These are phyloP conservation scores for Barnettozyma vustinii DNA, from an alignment of 805 yeast species.

Conservation along the genomic window DNA sequence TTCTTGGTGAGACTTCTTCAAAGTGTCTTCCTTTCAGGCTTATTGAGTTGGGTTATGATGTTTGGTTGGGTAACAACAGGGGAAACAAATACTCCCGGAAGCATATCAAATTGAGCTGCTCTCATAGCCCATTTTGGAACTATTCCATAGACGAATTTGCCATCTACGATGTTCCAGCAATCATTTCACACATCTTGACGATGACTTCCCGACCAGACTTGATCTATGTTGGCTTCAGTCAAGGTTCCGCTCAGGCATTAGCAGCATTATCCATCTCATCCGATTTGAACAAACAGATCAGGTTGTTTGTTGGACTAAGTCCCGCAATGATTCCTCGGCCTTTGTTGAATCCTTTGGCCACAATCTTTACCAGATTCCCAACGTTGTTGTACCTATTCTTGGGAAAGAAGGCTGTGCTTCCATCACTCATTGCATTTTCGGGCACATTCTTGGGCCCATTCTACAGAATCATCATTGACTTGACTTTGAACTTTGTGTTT, in stretches of 20 bases:
- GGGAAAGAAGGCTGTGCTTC: constrained; percentile 68
- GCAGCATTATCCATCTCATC: constrained; percentile 75
- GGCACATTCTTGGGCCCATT: constrained; percentile 71
- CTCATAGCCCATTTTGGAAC: constrained; percentile 65
- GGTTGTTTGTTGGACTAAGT: constrained; percentile 70
- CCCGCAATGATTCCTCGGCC: constrained; percentile 95
- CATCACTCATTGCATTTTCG: constrained; percentile 75
- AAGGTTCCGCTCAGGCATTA: constrained; percentile 91
- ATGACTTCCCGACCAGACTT: constrained; percentile 49
- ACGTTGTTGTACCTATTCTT: constrained; percentile 65
- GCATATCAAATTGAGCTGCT: constrained; percentile 46
- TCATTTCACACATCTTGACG: constrained; percentile 65
- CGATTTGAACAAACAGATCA: constrained; percentile 49
- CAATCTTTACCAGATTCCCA: constrained; percentile 73
- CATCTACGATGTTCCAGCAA: constrained; percentile 81
- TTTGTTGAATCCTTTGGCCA: constrained; percentile 67
- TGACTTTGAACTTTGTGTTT: constrained; percentile 61
- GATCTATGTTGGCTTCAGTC: constrained; percentile 84
- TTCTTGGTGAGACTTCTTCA: constrained; percentile 56
- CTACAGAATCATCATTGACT: constrained; percentile 66
- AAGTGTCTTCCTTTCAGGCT: constrained; percentile 66
- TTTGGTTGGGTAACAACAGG: constrained; percentile 89
- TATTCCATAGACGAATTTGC: constrained; percentile 92
- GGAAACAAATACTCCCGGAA: constrained; percentile 91
- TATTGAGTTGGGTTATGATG: constrained; percentile 83